Percentiles rank a stretch among this genome's conserved stretches.
phyloP scores from a whole-genome alignment of 164 flowering plant genomes.

The Akebia trifoliata region DNA sequence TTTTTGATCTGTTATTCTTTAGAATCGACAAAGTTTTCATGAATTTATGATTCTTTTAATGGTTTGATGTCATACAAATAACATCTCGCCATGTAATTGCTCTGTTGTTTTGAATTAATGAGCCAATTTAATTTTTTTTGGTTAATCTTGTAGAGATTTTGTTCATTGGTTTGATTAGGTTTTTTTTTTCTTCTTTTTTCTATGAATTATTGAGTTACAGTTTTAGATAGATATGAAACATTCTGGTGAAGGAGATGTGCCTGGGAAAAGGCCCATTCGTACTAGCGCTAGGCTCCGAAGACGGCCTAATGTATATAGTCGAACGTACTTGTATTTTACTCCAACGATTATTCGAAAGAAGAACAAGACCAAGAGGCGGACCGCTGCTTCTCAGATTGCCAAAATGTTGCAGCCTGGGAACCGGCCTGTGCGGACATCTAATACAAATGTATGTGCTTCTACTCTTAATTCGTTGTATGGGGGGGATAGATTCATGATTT shows the following conservation, averaged over 20 bases:
- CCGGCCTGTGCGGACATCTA: slow-evolving; percentile 29
- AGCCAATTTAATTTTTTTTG: too few relatives aligned
- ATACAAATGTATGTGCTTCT: slow-evolving; percentile 30
- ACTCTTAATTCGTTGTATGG: neutral
- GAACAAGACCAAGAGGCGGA: slow-evolving; percentile 59
- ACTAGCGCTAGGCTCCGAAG: slow-evolving; percentile 58
- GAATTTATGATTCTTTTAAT: neutral
- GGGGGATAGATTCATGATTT: neutral
- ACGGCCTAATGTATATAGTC: slow-evolving; percentile 44
- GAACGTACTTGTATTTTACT: slow-evolving; percentile 34
- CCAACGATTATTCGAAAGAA: slow-evolving; percentile 31
- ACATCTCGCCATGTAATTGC: neutral
- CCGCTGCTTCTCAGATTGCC: slow-evolving; percentile 75
- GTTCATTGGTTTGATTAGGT: neutral
- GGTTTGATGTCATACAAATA: neutral
- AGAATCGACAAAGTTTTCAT: slow-evolving; percentile 1
- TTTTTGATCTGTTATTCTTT: neutral
- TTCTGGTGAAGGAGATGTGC: slow-evolving; percentile 43
- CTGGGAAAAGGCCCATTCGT: slow-evolving; percentile 42
- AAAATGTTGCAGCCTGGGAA: slow-evolving; percentile 48
- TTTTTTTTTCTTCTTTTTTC: neutral
- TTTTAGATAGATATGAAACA: slow-evolving; percentile 47
- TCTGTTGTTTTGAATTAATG: too few relatives aligned
- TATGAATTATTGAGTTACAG: neutral
- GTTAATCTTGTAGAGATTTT: neutral